phyloP scores from a whole-genome alignment of 305 asterid species.

The Solanum hybrid region DNA sequence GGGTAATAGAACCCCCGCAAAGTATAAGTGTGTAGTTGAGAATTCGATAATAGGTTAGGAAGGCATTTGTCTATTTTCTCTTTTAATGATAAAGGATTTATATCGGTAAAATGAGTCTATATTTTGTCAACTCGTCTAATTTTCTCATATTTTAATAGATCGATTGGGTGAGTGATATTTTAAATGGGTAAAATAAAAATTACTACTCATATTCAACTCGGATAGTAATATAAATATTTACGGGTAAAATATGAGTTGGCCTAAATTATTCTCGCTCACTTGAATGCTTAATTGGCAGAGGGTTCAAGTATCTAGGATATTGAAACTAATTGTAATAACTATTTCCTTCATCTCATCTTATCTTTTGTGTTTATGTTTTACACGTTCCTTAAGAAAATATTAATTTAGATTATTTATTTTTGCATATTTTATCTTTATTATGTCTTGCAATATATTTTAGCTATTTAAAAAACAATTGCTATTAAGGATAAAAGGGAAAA shows the following conservation, averaged over 20 bases:
- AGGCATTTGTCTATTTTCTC: too few species aligned
- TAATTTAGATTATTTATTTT: not conserved
- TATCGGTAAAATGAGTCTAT: not conserved
- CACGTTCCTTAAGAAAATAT: not conserved
- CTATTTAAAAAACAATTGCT: not conserved
- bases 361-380: not conserved
- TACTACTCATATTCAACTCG: not conserved
- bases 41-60: too few species aligned
- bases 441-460: not conserved
- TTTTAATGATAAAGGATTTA: not conserved
- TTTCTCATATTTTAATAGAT: not conserved
- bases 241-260: not conserved
- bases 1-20: too few species aligned
- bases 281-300: not conserved
- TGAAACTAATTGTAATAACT: not conserved
- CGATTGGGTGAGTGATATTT: not conserved
- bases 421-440: not conserved
- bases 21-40: too few species aligned
- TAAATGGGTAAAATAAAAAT: not conserved
- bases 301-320: not conserved
- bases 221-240: not conserved
- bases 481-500: not conserved
- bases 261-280: not conserved
- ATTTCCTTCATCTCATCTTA: rapidly evolving
- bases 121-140: not conserved